Evolutionary conservation across 2,329 filamentous ascomycete genomes (phyloP).

Genomic region (Aspergillus neotritici): DNA sequence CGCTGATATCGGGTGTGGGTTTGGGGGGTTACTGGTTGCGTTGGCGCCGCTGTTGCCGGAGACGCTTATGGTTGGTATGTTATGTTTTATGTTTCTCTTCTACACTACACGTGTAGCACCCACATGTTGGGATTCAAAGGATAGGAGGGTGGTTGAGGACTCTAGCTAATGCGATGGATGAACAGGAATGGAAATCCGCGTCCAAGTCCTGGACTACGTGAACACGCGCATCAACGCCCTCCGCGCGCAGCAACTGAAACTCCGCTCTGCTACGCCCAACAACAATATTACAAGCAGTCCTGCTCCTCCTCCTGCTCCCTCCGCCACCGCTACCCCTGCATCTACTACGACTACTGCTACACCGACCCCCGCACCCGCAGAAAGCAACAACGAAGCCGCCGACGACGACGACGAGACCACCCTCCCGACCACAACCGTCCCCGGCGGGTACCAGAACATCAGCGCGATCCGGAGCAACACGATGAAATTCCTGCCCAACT

Average conservation of each 20-base stretch:
- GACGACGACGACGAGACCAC: neutral
- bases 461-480: slow-evolving; percentile 86
- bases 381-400: slow-evolving; percentile 1
- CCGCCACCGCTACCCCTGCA: slow-evolving; percentile 2
- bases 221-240: slow-evolving; percentile 80
- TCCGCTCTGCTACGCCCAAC: slow-evolving; percentile 11
- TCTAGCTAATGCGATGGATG: slow-evolving; percentile 2
- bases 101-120: neutral
- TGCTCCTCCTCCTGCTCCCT: slow-evolving; percentile 1
- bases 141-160: no score
- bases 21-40: slow-evolving; percentile 83
- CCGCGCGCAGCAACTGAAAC: slow-evolving; percentile 44
- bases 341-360: slow-evolving; percentile 5
- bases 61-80: slow-evolving; percentile 71
- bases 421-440: slow-evolving; percentile 16
- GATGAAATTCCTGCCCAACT: slow-evolving; percentile 99
- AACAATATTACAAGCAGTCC: neutral
- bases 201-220: slow-evolving; percentile 84
- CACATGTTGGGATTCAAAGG: no score
- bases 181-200: slow-evolving; percentile 83
- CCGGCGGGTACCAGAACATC: slow-evolving; percentile 70
- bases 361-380: neutral
- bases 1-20: slow-evolving; percentile 95
- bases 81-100: neutral
- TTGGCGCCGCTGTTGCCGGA: slow-evolving; percentile 76